Percentiles rank a stretch among this genome's conserved stretches.
These are phyloP conservation scores for Hymenoscyphus scutula DNA, from an alignment of 2,329 filamentous ascomycete genomes.

Conservation along the genomic window DNA sequence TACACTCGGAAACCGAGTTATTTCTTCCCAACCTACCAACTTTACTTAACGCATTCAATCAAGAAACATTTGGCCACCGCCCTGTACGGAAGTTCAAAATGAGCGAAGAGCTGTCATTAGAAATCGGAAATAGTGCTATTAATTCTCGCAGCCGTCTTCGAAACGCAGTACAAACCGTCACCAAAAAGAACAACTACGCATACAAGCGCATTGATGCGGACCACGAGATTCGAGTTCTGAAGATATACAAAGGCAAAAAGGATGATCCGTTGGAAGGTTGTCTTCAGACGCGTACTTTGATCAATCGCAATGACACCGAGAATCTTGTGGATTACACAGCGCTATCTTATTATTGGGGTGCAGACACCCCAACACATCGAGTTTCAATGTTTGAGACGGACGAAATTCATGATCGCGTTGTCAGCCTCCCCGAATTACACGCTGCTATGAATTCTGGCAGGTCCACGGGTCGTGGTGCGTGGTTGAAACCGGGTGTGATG, in stretches of 20 bases:
- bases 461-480: background rate
- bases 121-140: background rate
- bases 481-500: background rate
- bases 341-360: background rate
- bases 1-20: too few relatives aligned
- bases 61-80: too few relatives aligned
- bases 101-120: background rate
- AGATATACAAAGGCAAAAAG: background rate
- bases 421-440: background rate
- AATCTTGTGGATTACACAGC: background rate
- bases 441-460: background rate
- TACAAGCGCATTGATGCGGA: background rate
- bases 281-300: background rate
- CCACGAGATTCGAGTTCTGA: background rate
- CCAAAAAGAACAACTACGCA: background rate
- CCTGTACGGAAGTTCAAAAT: too few relatives aligned
- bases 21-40: too few relatives aligned
- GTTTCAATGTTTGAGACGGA: too few relatives aligned
- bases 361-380: too few relatives aligned
- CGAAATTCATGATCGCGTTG: too few relatives aligned
- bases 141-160: background rate
- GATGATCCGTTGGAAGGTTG: background rate
- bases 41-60: too few relatives aligned
- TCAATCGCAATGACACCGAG: background rate
- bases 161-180: too few relatives aligned